These are phyloP conservation scores for Phytophthora fragariae DNA, from an alignment of 352 stramenopile species.

Conservation along the genomic window DNA sequence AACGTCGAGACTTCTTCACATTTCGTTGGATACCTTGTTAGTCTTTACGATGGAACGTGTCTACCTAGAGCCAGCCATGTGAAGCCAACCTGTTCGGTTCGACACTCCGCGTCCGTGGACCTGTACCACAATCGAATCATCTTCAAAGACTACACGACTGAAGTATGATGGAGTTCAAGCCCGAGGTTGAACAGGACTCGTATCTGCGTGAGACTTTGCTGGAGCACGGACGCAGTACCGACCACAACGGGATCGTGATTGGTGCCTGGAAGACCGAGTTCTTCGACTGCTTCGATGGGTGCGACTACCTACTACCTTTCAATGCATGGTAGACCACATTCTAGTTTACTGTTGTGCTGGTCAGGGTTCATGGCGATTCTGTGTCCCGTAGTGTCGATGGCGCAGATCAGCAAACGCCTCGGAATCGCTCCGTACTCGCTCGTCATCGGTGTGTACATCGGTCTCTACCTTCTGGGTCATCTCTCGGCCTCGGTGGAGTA, in stretches of 20 bases:
- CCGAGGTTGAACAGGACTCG: background rate
- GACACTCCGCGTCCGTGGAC: background rate
- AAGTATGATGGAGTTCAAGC: background rate
- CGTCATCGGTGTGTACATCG: constrained; percentile 14
- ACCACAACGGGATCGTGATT: constrained; percentile 34
- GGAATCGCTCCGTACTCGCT: constrained; percentile 35
- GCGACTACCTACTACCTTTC: background rate
- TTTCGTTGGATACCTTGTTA: background rate
- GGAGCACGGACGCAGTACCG: constrained; percentile 7
- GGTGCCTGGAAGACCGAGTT: constrained; percentile 31
- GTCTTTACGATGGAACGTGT: too few relatives aligned
- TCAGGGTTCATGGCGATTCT: constrained; percentile 1
- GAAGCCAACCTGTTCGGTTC: background rate
- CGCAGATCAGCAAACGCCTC: constrained; percentile 36
- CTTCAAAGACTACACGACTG: background rate
- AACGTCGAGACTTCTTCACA: constrained; percentile 16
- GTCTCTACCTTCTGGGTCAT: constrained; percentile 16
- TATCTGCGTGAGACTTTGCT: constrained; percentile 11
- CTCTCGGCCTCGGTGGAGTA: constrained; percentile 9
- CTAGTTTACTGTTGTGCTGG: background rate
- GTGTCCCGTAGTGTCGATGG: constrained; percentile 39
- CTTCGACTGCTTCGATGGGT: constrained; percentile 33
- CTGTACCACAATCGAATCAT: constrained; percentile 7
- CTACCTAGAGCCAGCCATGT: too few relatives aligned
- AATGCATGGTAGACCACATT: too few relatives aligned